Evolutionary conservation across 1,139 yeast species (phyloP), one percentile per base, ranked within the genome.

Genomic region (Geotrichum carabidarum): DNA sequence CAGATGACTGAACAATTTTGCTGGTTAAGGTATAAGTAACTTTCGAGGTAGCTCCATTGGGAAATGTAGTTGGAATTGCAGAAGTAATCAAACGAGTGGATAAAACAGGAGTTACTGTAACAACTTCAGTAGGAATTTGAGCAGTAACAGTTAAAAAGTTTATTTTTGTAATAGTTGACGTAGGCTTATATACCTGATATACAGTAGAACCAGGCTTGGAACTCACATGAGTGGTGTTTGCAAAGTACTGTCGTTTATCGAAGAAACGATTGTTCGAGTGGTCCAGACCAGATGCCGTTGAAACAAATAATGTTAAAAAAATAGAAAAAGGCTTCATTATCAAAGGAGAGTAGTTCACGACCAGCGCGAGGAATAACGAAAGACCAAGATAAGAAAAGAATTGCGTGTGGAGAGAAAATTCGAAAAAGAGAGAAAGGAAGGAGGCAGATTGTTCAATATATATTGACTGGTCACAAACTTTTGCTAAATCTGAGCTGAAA

Each of bases 301-400:
- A 30, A 32, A 50, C 41, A 15, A 51, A 22, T 22, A 22, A 3
- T 3, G 27, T 22, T 22, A 22, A 22, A 22, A 22, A 5, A 22
- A 22, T 3, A 22, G 27, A 22, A 17, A 32, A 40, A 41, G 44
- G 2, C 30, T 40, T 40, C 44, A 40, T 40, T 17, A 5, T 15
- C 17, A 18, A 15, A 40, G 12, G 44, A 34, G 36, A 32, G 32
- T n/a, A n/a, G 18, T 22, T 14, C 40, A 50, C 53, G 53, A 18
- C 53, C 53, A 15, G 53, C 53, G 53, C 35, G 41, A 12, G 30
- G 22, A n/a, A 27, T 22, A 22, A 42, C n/a, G 22, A 43, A 44
- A 36, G 43, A 27, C 6, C 36, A 34, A 15, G 27, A 42, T 17
- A n/a, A 22, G 37, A 22, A 6, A 15, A 47, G 44, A 15, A 14